Evolutionary conservation across 352 stramenopile species (phyloP).

Genomic region (Pythium myriotylum): DNA sequence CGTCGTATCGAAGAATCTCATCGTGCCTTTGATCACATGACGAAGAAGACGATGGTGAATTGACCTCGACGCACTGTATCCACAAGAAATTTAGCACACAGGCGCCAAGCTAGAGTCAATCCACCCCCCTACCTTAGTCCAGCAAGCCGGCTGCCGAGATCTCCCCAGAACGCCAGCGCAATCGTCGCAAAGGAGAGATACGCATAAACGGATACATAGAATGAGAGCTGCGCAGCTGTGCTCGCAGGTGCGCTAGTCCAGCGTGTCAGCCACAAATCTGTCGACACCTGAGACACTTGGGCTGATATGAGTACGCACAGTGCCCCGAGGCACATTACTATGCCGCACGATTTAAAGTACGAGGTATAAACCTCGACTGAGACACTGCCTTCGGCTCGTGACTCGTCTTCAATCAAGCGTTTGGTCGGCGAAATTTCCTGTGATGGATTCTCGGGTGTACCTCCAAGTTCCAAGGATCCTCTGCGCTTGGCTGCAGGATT

Average conservation of each 20-base stretch:
- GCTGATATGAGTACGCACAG: conserved; percentile 41
- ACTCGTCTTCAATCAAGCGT: conserved; percentile 51
- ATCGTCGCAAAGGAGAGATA: conserved; percentile 61
- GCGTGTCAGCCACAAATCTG: conserved; percentile 65
- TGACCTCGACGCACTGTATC: conserved; percentile 49
- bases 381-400: conserved; percentile 43
- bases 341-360: conserved; percentile 55
- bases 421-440: conserved; percentile 2
- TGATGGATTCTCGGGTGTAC: neutral
- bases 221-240: conserved; percentile 31
- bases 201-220: conserved; percentile 60
- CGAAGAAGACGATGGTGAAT: conserved; percentile 71
- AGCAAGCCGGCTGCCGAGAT: conserved; percentile 48
- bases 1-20: conserved; percentile 88
- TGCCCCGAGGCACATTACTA: conserved; percentile 37
- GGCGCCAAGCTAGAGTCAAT: neutral
- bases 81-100: neutral
- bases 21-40: conserved; percentile 68
- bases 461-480: conserved; percentile 1
- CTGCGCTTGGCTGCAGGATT: neutral
- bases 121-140: conserved; percentile 46
- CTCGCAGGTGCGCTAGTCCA: conserved; percentile 44
- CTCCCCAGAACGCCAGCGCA: conserved; percentile 47
- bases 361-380: conserved; percentile 41
- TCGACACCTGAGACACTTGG: conserved; percentile 58